Evolutionary conservation across 805 yeast species (phyloP).

Genomic region (baker's yeast (Saccharomyces cerevisiae)): DNA sequence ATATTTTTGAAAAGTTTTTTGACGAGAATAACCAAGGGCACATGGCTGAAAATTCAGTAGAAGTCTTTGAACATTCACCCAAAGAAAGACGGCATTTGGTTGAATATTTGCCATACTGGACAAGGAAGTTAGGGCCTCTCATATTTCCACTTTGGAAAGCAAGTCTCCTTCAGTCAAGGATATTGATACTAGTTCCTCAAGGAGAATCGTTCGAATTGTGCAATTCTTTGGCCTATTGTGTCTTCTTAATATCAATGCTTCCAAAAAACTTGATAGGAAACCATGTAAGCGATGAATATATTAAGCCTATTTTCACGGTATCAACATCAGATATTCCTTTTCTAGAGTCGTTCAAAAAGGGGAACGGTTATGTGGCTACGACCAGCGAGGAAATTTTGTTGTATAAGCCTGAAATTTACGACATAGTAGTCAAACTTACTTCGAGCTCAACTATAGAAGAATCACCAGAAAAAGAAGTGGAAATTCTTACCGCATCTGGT

Average conservation of each 20-base stretch:
- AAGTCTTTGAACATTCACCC: background rate
- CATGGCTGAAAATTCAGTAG: slow-evolving; percentile 1
- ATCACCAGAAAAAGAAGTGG: slow-evolving; percentile 4
- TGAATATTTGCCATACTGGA: slow-evolving; percentile 20
- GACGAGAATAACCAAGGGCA: slow-evolving; percentile 2
- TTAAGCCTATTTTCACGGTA: slow-evolving; percentile 17
- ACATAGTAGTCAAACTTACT: slow-evolving; percentile 18
- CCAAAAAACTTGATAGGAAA: slow-evolving; percentile 3
- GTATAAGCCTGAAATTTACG: slow-evolving; percentile 21
- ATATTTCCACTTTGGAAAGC: slow-evolving; percentile 30
- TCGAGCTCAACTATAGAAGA: slow-evolving; percentile 4
- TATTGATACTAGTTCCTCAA: slow-evolving; percentile 22
- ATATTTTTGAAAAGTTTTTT: slow-evolving; percentile 14
- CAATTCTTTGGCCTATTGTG: slow-evolving; percentile 23
- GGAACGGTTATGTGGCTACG: slow-evolving; percentile 22
- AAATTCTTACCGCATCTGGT: slow-evolving; percentile 10
- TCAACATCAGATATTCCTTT: slow-evolving; percentile 17
- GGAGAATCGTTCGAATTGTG: slow-evolving; percentile 24
- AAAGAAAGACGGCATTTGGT: slow-evolving; percentile 9
- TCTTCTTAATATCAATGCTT: slow-evolving; percentile 16
- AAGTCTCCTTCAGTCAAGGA: slow-evolving; percentile 20
- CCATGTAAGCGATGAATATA: slow-evolving; percentile 4
- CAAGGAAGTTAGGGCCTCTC: slow-evolving; percentile 26
- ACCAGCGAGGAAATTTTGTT: slow-evolving; percentile 27
- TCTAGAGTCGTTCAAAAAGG: slow-evolving; percentile 1